Percentiles rank a stretch among this genome's conserved stretches.
Evolutionary conservation across 1,284 basidiomycete genomes (phyloP).

Genomic region (Irpex rosettiformis): DNA sequence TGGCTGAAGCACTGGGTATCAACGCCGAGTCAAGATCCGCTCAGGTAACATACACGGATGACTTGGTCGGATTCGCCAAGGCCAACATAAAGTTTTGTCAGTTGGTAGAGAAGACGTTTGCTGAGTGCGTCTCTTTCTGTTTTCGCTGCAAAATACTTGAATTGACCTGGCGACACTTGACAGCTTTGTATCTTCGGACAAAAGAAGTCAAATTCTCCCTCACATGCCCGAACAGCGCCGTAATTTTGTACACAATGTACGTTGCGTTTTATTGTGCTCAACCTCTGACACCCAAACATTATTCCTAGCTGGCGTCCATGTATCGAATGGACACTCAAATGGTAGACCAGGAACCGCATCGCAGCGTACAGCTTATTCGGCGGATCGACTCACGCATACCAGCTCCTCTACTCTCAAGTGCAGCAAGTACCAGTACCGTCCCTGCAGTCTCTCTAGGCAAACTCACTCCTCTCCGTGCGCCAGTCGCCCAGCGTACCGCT

Average conservation of each 20-base stretch:
- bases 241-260: slow-evolving; percentile 74
- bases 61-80: slow-evolving; percentile 57
- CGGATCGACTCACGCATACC: slow-evolving; percentile 81
- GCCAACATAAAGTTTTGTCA: slow-evolving; percentile 65
- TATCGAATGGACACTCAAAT: slow-evolving; percentile 83
- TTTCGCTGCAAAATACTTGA: background rate
- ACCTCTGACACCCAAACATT: background rate
- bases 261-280: slow-evolving; percentile 17
- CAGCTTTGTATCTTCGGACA: slow-evolving; percentile 69
- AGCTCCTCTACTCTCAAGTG: slow-evolving; percentile 57
- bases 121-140: slow-evolving; percentile 51
- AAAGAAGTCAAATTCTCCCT: slow-evolving; percentile 72
- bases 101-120: slow-evolving; percentile 75
- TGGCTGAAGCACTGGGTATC: slow-evolving; percentile 90
- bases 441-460: slow-evolving; percentile 46
- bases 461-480: slow-evolving; percentile 48
- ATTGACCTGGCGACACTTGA: slow-evolving; percentile 7
- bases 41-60: slow-evolving; percentile 56
- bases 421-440: slow-evolving; percentile 16
- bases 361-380: slow-evolving; percentile 75
- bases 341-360: slow-evolving; percentile 82
- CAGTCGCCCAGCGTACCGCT: slow-evolving; percentile 18
- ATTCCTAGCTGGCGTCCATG: slow-evolving; percentile 57
- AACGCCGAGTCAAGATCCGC: slow-evolving; percentile 39
- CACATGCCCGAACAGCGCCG: slow-evolving; percentile 78